Percentiles rank a stretch among this genome's conserved stretches.
Conservation (phyloP, 352 stramenopile genomes). For the Blastocystis sp. region DNA sequence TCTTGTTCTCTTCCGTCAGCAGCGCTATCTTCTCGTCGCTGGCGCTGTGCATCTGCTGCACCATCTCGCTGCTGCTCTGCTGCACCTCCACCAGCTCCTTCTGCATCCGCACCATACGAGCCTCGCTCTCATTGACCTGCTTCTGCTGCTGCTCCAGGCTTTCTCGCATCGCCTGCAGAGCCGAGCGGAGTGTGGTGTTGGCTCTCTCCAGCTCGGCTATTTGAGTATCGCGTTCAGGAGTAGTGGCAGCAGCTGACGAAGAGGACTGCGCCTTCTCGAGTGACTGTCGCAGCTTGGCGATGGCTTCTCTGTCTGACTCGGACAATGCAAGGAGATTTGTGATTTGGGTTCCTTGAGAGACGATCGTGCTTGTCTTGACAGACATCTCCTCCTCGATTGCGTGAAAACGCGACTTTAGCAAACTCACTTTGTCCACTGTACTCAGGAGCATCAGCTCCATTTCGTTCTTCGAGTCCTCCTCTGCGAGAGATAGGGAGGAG, state of each 20-base stretch:
- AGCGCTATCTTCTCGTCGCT: neutral
- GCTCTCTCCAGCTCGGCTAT: neutral
- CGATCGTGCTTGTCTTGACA: neutral
- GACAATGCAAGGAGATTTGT: neutral
- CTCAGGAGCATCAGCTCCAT: neutral
- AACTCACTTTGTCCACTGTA: neutral
- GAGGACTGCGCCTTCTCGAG: neutral
- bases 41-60: neutral
- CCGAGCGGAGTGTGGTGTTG: neutral
- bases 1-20: neutral
- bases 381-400: neutral
- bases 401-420: neutral
- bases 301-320: neutral
- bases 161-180: neutral
- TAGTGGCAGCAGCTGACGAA: neutral
- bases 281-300: neutral
- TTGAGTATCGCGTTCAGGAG: neutral
- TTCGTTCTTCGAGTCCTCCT: neutral
- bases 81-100: constrained; percentile 7
- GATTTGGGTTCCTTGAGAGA: neutral
- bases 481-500: neutral
- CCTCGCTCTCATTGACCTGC: neutral
- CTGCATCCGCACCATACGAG: neutral
- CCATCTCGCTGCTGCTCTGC: neutral
- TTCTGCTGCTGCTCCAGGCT: neutral